Conservation (phyloP, 441 rosid genomes). For the Raphanus hybrid region DNA sequence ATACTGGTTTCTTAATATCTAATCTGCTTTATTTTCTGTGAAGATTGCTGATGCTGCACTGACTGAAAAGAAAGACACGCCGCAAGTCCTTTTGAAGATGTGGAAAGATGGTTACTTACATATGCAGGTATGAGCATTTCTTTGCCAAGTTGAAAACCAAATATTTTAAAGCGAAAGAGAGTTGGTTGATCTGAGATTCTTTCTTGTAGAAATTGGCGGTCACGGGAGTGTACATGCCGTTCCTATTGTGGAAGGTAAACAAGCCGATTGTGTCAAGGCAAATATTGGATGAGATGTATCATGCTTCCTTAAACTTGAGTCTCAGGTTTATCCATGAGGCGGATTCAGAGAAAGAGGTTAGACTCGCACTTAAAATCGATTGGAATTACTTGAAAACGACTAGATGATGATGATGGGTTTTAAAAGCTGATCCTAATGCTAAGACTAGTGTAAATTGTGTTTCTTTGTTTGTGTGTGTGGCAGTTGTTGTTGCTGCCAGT, state of each 20-base stretch:
- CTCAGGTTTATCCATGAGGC: conserved; percentile 62
- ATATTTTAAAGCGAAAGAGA: not conserved
- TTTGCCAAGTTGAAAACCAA: conserved; percentile 3
- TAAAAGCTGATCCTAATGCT: not conserved
- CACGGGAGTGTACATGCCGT: conserved; percentile 46
- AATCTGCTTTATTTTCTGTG: conserved; percentile 15
- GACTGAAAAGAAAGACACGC: conserved; percentile 32
- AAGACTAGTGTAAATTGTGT: not conserved
- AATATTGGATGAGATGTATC: conserved; percentile 83
- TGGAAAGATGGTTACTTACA: conserved; percentile 54
- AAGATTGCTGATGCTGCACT: conserved; percentile 75
- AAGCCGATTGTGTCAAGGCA: conserved; percentile 54
- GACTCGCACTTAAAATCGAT: not conserved
- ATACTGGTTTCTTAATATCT: not conserved
- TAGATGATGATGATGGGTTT: not conserved
- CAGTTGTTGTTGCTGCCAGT: not conserved
- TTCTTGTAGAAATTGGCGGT: conserved; percentile 62
- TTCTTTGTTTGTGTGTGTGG: not conserved
- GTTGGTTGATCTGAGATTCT: not conserved
- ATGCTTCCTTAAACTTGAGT: conserved; percentile 79
- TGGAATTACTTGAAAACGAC: not conserved
- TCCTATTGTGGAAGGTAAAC: conserved; percentile 82
- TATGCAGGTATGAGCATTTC: conserved; percentile 68
- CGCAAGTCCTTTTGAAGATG: conserved; percentile 17
- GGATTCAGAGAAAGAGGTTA: conserved; percentile 75